Base-by-base conservation (phyloP, 106 monocot species). In the Allium cepa region DNA sequence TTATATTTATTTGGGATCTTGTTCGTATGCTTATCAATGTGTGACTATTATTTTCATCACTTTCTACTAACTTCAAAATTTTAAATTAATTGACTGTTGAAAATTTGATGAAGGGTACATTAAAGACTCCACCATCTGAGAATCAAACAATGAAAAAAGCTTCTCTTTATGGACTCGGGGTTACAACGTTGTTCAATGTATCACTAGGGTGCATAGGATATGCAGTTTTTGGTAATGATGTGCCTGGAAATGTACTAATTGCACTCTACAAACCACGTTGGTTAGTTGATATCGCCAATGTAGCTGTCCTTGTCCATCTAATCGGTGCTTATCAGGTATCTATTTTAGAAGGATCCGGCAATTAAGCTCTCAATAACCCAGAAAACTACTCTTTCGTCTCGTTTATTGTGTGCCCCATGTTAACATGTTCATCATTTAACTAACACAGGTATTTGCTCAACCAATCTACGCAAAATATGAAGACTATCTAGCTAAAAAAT, bases 251-350 rank as follows among this genome's bases (percentile, higher is more conserved):
- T 36, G 27, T 88, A 59, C 74, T 88, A 46, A 84, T 82, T 7
- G 88, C 81, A 28, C 84, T 90, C 66, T 46, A 74, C 15, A 77
- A 90, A 28, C 89, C 85, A 11, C 83, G 85, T 73, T 90, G 85
- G 90, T 77, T 90, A 4, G 80, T 90, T 4, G 83, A 86, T 66
- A 57, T 86, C 15, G 85, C 77, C 66, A 90, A 90, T 47, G 22
- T 86, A 11, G 85, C 83, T 0, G 82, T 85, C 7, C 22, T 90
- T 11, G 53, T 90, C 17, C 90, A 90, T 67, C 47, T 90, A 1
- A 64, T 90, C 27, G 90, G 90, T 59, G 90, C 90, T 36, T 85
- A 79, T 57, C 90, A 90, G 86, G 89, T 88, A 73, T 26, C 8
- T 48, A 11, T 4, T 22, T 22, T 22, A 22, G 22, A 22, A 22